A percentile compares a stretch with the other conserved stretches of the same genome.
Evolutionary conservation across 441 rosid species (phyloP).

Genomic region (Arabidopsis lyrata): DNA sequence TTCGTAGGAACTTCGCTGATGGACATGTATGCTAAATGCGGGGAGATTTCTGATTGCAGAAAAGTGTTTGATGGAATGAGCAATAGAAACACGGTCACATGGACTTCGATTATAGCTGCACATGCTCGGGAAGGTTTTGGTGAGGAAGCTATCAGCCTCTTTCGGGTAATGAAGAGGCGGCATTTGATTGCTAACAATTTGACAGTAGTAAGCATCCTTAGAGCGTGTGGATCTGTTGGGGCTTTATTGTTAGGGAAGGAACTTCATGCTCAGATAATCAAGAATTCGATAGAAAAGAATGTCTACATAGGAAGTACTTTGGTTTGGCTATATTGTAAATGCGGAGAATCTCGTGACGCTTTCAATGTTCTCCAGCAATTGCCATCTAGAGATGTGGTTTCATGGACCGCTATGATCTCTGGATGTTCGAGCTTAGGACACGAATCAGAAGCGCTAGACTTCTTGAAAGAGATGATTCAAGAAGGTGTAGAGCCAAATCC

Average conservation of each 20-base stretch:
- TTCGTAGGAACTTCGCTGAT: constrained; percentile 70
- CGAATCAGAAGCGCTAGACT: constrained; percentile 71
- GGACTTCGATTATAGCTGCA: constrained; percentile 87
- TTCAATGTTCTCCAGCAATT: constrained; percentile 70
- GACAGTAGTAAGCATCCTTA: constrained; percentile 78
- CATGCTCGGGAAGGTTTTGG: constrained; percentile 79
- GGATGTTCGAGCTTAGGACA: constrained; percentile 76
- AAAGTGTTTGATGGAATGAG: constrained; percentile 71
- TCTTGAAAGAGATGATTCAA: constrained; percentile 82
- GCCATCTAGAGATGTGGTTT: constrained; percentile 80
- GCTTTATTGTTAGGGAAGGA: constrained; percentile 69
- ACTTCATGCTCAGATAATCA: constrained; percentile 78
- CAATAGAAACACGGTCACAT: constrained; percentile 72
- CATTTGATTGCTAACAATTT: constrained; percentile 65
- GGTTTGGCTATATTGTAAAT: constrained; percentile 89
- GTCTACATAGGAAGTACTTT: constrained; percentile 72
- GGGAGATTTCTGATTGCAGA: constrained; percentile 69
- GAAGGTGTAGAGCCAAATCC: constrained; percentile 88
- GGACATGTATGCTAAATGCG: constrained; percentile 91
- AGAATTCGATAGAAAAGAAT: constrained; percentile 58
- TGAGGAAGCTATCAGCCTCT: constrained; percentile 74
- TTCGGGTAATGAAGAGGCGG: constrained; percentile 71
- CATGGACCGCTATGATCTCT: constrained; percentile 94
- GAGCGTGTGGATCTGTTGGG: constrained; percentile 76
- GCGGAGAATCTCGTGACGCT: constrained; percentile 64